Conservation (phyloP, 768 basidiomycete species). For the Sarcodon sp. region DNA sequence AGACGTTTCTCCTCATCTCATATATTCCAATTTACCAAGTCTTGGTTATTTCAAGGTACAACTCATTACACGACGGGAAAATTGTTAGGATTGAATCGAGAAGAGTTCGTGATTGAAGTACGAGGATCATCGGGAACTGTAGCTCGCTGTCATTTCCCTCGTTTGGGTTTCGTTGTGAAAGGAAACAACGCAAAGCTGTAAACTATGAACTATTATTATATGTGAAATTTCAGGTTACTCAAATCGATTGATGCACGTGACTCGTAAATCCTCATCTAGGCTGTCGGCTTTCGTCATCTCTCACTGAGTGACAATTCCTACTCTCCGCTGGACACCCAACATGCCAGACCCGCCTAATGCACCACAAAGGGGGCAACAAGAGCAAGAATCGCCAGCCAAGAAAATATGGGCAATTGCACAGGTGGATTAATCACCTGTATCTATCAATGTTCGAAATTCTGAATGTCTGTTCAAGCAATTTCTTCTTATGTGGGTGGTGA, state of each 20-base stretch:
- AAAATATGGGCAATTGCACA: too few relatives aligned
- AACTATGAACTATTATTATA: not conserved
- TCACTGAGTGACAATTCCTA: too few relatives aligned
- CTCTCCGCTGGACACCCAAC: too few relatives aligned
- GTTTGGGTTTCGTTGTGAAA: constrained; percentile 15
- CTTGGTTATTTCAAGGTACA: constrained; percentile 9
- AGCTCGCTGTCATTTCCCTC: constrained; percentile 41
- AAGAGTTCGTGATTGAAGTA: constrained; percentile 37
- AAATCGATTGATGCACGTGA: too few relatives aligned
- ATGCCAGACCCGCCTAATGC: too few relatives aligned
- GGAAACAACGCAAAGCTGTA: not conserved
- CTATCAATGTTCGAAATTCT: too few relatives aligned
- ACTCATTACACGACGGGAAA: constrained; percentile 31
- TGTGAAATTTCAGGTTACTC: too few relatives aligned
- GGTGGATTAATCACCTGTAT: too few relatives aligned
- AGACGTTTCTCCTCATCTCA: not conserved
- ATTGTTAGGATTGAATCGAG: constrained; percentile 33
- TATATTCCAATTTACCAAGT: not conserved
- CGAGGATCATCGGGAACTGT: constrained; percentile 20
- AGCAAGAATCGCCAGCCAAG: too few relatives aligned
- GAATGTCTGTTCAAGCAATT: constrained; percentile 37
- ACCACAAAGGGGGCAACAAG: too few relatives aligned
- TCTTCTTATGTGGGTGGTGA: constrained; percentile 49
- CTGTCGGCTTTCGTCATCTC: too few relatives aligned
- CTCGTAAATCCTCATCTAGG: too few relatives aligned